Evolutionary conservation across 305 asterid species (phyloP).

Genomic region (Petunia hybrid): DNA sequence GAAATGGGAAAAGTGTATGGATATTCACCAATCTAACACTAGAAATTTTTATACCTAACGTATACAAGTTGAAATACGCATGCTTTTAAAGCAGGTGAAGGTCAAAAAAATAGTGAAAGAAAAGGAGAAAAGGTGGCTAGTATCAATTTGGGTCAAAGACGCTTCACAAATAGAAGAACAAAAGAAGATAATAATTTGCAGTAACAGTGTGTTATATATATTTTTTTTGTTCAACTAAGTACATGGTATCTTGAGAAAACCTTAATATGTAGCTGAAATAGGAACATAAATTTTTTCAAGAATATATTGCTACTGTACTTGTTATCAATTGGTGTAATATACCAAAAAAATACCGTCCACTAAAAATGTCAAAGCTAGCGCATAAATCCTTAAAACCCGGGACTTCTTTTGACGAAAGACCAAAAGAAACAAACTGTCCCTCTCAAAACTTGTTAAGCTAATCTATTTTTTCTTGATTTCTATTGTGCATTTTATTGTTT

Average conservation of each 20-base stretch:
- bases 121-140: constrained; percentile 33
- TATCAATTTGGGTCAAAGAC: constrained; percentile 70
- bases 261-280: constrained; percentile 10
- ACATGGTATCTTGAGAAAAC: constrained; percentile 16
- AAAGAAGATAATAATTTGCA: constrained; percentile 28
- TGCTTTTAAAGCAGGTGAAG: constrained; percentile 27
- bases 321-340: constrained; percentile 3
- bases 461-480: constrained; percentile 17
- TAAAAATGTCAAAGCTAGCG: constrained; percentile 29
- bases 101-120: constrained; percentile 43
- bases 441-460: constrained; percentile 31
- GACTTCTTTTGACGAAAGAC: constrained; percentile 48
- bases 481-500: background rate
- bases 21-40: constrained; percentile 32
- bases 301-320: too few relatives aligned
- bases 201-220: background rate
- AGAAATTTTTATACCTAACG: constrained; percentile 48
- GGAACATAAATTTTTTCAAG: background rate
- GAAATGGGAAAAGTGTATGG: constrained; percentile 22
- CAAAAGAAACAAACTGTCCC: constrained; percentile 29
- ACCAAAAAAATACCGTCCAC: constrained; percentile 37
- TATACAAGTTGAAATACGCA: constrained; percentile 40
- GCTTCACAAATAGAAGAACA: constrained; percentile 41
- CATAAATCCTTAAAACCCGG: constrained; percentile 43
- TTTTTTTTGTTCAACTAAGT: background rate